Percentiles rank a stretch among this genome's conserved stretches.
These are phyloP conservation scores for Ceratocystis ficicola DNA, from an alignment of 2,329 filamentous ascomycete genomes.

Conservation along the genomic window DNA sequence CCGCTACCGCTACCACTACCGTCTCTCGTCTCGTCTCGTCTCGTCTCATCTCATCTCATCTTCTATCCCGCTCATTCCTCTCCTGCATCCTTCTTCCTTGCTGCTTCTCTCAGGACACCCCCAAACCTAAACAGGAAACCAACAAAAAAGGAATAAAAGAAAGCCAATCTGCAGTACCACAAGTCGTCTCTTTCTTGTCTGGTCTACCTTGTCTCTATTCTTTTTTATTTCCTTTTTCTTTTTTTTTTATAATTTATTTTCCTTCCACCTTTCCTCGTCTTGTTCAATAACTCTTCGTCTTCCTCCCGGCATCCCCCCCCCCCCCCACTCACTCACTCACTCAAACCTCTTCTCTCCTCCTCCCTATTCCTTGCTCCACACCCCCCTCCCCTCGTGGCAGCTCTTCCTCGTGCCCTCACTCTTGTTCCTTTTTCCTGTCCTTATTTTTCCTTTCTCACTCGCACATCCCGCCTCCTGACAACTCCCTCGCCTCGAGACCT, in stretches of 20 bases:
- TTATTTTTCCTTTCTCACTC: conserved; percentile 9
- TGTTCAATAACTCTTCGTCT: not conserved
- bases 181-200: not conserved
- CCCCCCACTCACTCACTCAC: not conserved
- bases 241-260: conserved; percentile 17
- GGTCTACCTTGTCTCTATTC: not conserved
- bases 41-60: conserved; percentile 8
- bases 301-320: not conserved
- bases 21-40: conserved; percentile 5
- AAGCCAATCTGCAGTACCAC: not conserved
- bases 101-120: not conserved
- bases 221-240: conserved; percentile 9
- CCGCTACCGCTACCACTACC: not conserved
- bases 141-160: conserved; percentile 5
- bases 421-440: not conserved
- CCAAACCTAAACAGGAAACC: not conserved
- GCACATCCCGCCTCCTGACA: not conserved
- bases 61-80: conserved; percentile 5
- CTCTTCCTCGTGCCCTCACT: not conserved
- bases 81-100: not conserved
- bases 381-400: not conserved
- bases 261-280: not conserved
- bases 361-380: not conserved
- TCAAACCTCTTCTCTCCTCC: not conserved
- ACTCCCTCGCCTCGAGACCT: conserved; percentile 1